A percentile compares a stretch with the other conserved stretches of the same genome.
Conservation (phyloP, 2,329 filamentous ascomycete species). For the Plectosphaerella cucumerina region DNA sequence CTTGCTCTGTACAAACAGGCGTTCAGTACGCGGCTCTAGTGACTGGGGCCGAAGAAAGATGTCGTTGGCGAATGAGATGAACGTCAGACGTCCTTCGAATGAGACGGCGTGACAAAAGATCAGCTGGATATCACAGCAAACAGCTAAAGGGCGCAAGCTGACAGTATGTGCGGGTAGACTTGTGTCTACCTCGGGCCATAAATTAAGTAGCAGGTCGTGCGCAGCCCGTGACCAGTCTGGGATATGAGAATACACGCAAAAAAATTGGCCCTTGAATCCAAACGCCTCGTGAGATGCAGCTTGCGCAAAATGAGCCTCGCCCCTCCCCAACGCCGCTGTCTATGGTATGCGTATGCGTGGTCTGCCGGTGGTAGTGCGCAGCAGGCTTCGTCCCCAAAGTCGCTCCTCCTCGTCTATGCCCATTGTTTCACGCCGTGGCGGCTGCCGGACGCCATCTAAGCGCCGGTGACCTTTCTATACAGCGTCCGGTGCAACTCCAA, state of each 20-base stretch:
- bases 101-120: no score
- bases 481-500: slow-evolving; percentile 81
- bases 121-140: no score
- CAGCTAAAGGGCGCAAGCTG: no score
- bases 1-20: neutral
- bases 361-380: neutral
- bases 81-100: no score
- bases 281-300: slow-evolving; percentile 2
- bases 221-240: no score
- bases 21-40: neutral
- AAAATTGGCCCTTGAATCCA: neutral
- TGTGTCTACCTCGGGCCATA: no score
- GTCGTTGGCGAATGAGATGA: no score
- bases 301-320: neutral
- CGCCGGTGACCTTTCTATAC: slow-evolving; percentile 54
- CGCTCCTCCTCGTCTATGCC: neutral
- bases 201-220: no score
- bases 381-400: neutral
- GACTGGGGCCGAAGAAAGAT: no score
- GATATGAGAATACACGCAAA: neutral
- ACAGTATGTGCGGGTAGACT: no score
- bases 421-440: neutral
- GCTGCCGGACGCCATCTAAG: neutral
- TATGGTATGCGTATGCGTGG: slow-evolving; percentile 1
- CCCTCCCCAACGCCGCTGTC: slow-evolving; percentile 2